Conservation (phyloP, 164 flowering plant species). For the Cinnamomum chago region DNA sequence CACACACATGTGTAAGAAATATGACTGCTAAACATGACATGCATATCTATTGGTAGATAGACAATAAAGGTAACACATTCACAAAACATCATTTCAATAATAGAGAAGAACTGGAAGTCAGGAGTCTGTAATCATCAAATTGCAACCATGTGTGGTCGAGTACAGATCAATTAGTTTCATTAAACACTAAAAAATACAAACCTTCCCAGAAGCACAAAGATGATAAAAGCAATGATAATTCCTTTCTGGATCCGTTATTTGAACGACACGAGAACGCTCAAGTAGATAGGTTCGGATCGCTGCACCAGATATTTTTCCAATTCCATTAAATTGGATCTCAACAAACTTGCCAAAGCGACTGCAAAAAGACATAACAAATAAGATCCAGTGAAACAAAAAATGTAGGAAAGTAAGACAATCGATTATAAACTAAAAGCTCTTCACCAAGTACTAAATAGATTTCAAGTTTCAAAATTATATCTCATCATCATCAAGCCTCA, state of each 20-base stretch:
- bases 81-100: background rate
- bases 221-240: conserved; percentile 98
- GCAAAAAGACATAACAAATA: conserved; percentile 18
- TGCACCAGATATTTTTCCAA: conserved; percentile 98
- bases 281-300: conserved; percentile 94
- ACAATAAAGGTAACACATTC: no score
- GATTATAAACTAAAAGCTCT: background rate
- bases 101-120: background rate
- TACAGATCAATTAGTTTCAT: background rate
- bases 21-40: background rate
- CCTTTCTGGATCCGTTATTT: conserved; percentile 89
- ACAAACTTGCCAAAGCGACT: conserved; percentile 99
- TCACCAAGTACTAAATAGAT: no score
- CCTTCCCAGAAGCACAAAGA: conserved; percentile 88
- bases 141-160: background rate
- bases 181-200: conserved; percentile 16
- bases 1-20: background rate
- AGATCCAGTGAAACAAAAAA: background rate
- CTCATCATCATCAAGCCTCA: no score
- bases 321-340: conserved; percentile 87
- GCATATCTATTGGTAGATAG: background rate
- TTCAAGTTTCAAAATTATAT: no score
- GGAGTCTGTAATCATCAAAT: background rate
- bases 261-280: conserved; percentile 97
- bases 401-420: background rate